Evolutionary conservation across 306 rosid species (phyloP).

Genomic region (Biancaea sappan): DNA sequence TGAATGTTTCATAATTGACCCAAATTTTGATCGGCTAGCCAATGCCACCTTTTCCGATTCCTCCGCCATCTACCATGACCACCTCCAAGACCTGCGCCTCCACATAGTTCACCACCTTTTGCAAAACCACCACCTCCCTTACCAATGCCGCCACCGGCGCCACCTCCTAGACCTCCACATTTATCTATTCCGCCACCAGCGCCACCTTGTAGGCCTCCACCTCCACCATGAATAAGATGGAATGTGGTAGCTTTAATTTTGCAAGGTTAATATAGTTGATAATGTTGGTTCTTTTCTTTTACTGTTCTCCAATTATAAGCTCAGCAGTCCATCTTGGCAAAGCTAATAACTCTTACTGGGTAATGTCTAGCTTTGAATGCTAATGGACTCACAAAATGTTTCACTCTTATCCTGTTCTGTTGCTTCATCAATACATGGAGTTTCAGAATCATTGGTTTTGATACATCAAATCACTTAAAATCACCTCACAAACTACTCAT

Average conservation of each 20-base stretch:
- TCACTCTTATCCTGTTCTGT: conserved; percentile 51
- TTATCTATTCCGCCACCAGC: too few relatives aligned
- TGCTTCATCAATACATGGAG: conserved; percentile 30
- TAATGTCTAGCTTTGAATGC: conserved; percentile 65
- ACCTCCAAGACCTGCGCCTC: too few relatives aligned
- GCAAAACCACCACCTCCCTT: too few relatives aligned
- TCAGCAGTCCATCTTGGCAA: conserved; percentile 80
- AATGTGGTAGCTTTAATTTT: neutral
- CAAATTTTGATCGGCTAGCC: too few relatives aligned
- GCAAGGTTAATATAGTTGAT: neutral
- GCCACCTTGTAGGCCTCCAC: too few relatives aligned
- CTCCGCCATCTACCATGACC: too few relatives aligned
- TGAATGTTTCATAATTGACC: too few relatives aligned
- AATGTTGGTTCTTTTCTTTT: neutral
- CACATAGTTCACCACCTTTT: too few relatives aligned
- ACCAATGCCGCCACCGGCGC: too few relatives aligned
- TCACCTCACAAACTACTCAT: neutral
- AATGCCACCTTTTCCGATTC: too few relatives aligned
- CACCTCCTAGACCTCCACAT: too few relatives aligned
- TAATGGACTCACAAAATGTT: conserved; percentile 45
- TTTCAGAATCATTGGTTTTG: conserved; percentile 51
- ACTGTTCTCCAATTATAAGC: neutral
- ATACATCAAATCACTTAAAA: conserved; percentile 28
- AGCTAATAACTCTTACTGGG: conserved; percentile 49
- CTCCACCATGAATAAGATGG: too few relatives aligned